Conservation (phyloP, 2,329 filamentous ascomycete genomes). For the Septoria petroselini region DNA sequence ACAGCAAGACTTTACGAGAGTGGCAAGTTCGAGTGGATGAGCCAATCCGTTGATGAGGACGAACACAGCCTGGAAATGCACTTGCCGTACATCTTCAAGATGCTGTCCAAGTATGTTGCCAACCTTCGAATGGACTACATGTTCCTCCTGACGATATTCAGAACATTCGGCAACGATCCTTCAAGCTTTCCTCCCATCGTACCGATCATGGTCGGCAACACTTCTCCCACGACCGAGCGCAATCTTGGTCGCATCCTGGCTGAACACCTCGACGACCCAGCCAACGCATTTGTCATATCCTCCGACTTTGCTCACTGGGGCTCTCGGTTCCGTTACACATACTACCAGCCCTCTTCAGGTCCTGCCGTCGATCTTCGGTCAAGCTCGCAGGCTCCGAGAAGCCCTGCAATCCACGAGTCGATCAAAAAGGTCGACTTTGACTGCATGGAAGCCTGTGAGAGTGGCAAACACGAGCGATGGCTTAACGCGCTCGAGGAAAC, state of each 20-base stretch:
- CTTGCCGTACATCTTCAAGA: conserved; percentile 85
- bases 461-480: conserved; percentile 69
- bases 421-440: conserved; percentile 76
- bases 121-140: not conserved
- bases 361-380: conserved; percentile 42
- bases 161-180: conserved; percentile 38
- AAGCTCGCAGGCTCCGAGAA: conserved; percentile 44
- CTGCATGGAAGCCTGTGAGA: conserved; percentile 81
- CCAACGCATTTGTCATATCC: conserved; percentile 80
- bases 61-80: conserved; percentile 98
- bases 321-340: conserved; percentile 74
- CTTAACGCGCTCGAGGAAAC: conserved; percentile 66
- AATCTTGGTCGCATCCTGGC: conserved; percentile 67
- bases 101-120: conserved; percentile 51
- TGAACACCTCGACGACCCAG: conserved; percentile 70
- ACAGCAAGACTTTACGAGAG: conserved; percentile 53
- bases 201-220: conserved; percentile 81
- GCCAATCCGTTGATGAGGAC: conserved; percentile 62
- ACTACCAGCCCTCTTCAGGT: conserved; percentile 60
- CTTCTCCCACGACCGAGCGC: conserved; percentile 63
- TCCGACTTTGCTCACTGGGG: conserved; percentile 99
- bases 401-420: conserved; percentile 71
- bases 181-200: conserved; percentile 69
- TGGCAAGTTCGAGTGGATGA: conserved; percentile 64
- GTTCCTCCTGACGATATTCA: conserved; percentile 20